Evolutionary conservation across 441 rosid genomes (phyloP), one percentile per base, ranked within the genome.

Genomic region (Erodium trifolium): DNA sequence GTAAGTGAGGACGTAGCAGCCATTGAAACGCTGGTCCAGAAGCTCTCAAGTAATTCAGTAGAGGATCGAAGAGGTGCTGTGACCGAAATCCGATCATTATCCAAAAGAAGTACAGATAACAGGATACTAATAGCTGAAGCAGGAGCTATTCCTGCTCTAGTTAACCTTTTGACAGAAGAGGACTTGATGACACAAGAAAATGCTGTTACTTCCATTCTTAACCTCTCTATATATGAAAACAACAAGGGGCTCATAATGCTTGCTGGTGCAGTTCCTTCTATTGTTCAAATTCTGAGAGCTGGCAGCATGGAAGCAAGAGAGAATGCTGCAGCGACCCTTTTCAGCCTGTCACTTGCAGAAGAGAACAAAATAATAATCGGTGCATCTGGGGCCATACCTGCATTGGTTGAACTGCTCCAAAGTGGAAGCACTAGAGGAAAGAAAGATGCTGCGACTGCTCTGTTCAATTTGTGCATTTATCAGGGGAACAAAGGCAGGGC

Each of bases 301-400:
- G 96, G 98, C 72, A 90, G 85, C 76, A 81, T 83, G 79, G 93
- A 86, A 83, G 91, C 95, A 18, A 85, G 87, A 78, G 96, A 92
- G 76, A 92, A 90, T 57, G 94, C 96, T 0, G 98, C 98, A 18
- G 98, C 98, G 0, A 87, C 98, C 34, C 85, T 92, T 51, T 92
- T 92, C 72, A 89, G 94, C 77, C 79, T 92, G 75, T 90, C 98
- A 8, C 88, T 88, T 10, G 87, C 86, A 17, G 96, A 87, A 67
- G 95, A 92, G 83, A 92, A 88, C 86, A 92, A 90, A 70, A 92
- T 90, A 72, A 87, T 88, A 70, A 92, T 92, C 2, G 98, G 96
- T n/a, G 88, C 96, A 39, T 88, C 96, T 0, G 98, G 98, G 55
- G 98, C 98, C 0, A 88, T 92, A 70, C 87, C 89, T 10, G 93